Evolutionary conservation across 2,329 filamentous ascomycete genomes (phyloP).

Genomic region (Aspergillus uvarum): DNA sequence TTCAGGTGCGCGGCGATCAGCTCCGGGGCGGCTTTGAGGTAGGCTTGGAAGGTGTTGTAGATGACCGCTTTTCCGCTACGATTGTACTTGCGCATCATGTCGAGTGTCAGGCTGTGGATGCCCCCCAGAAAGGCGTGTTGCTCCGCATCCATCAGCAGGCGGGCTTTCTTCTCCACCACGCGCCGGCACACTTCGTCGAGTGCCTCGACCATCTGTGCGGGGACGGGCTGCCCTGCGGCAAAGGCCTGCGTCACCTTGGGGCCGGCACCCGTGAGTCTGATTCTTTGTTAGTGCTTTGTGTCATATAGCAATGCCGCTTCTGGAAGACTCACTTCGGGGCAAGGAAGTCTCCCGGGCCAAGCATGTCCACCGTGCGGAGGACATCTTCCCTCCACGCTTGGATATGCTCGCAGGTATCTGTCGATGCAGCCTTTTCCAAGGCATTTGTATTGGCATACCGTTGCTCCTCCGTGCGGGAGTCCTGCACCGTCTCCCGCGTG

Average conservation of each 20-base stretch:
- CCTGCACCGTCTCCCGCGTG: constrained; percentile 74
- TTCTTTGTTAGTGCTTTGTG: background rate
- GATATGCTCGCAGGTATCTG: constrained; percentile 28
- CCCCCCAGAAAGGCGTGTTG: constrained; percentile 75
- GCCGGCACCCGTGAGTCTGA: constrained; percentile 65
- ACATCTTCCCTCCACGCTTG: constrained; percentile 71
- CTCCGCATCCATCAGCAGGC: constrained; percentile 82
- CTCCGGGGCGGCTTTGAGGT: constrained; percentile 63
- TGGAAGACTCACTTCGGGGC: constrained; percentile 55
- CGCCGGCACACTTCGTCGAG: constrained; percentile 68
- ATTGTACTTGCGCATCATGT: constrained; percentile 78
- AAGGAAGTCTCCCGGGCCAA: constrained; percentile 58
- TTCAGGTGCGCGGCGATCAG: constrained; percentile 62
- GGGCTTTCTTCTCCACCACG: constrained; percentile 61
- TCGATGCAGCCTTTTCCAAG: background rate
- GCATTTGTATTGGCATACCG: constrained; percentile 11
- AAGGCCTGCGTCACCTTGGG: constrained; percentile 1
- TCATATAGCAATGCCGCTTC: background rate
- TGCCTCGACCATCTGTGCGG: constrained; percentile 65
- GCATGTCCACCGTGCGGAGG: constrained; percentile 63
- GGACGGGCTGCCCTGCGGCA: constrained; percentile 63
- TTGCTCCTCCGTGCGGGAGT: constrained; percentile 59
- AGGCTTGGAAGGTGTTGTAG: constrained; percentile 78
- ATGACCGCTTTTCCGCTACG: constrained; percentile 63
- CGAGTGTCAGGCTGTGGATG: constrained; percentile 76